Evolutionary conservation across 129 eudicot species (phyloP).

Genomic region (Helichrysum umbraculigerum): DNA sequence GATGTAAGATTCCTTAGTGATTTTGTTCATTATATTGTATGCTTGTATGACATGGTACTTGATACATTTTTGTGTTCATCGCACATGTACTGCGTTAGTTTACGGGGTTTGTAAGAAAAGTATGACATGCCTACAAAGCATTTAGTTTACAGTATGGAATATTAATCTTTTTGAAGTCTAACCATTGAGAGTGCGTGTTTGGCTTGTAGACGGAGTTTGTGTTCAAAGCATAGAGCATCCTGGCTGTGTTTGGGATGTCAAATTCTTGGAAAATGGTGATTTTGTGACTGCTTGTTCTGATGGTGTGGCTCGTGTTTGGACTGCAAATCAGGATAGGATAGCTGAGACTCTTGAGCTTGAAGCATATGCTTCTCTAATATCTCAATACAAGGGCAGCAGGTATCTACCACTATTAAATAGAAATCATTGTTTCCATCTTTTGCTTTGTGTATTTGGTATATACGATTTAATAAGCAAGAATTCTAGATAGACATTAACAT

Average conservation of each 20-base stretch:
- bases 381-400: slow-evolving; percentile 82
- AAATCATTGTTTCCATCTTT: background rate
- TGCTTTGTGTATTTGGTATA: background rate
- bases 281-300: slow-evolving; percentile 98
- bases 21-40: background rate
- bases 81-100: slow-evolving; percentile 13
- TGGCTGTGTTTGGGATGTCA: slow-evolving; percentile 99
- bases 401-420: slow-evolving; percentile 26
- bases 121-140: slow-evolving; percentile 13
- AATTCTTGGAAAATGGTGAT: slow-evolving; percentile 95
- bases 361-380: slow-evolving; percentile 55
- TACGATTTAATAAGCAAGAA: slow-evolving; percentile 1
- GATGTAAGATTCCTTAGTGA: slow-evolving; percentile 8
- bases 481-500: slow-evolving; percentile 16
- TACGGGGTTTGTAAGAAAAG: slow-evolving; percentile 14
- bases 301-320: slow-evolving; percentile 96
- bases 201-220: slow-evolving; percentile 85
- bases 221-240: slow-evolving; percentile 99
- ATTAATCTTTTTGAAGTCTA: slow-evolving; percentile 8
- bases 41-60: slow-evolving; percentile 18
- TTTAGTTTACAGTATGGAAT: background rate
- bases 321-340: slow-evolving; percentile 50
- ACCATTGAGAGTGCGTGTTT: slow-evolving; percentile 26
- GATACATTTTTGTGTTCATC: slow-evolving; percentile 12
- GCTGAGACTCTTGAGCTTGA: slow-evolving; percentile 73